Base-by-base conservation (phyloP, 2,329 filamentous ascomycete species). In the Penicillium sp. region DNA sequence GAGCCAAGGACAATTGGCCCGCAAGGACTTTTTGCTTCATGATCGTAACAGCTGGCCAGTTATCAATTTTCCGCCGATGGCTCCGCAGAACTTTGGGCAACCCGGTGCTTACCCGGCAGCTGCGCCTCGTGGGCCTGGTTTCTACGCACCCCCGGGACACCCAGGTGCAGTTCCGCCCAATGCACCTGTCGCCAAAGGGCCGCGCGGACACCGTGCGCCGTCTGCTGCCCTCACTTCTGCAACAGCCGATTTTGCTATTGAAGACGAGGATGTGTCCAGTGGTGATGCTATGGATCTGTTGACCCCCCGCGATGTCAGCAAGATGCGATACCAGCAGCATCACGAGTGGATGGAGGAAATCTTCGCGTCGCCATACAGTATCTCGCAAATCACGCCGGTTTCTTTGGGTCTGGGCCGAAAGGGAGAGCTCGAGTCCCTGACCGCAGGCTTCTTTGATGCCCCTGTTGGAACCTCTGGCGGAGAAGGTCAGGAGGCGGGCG, bases 331-430 rank as follows among this genome's bases (percentile, higher is more conserved):
- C 68, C 85, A 85, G 65, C 89, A 96, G 64, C 94, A 98, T 61
- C 91, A 98, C 62, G 88, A 95, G 67, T 97, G 91, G 93, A 95
- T 98, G 88, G 93, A 97, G 64, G 91, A 98, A 70, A 84, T 98
- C 26, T 80, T 97, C 47, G 88, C 87, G 1, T 97, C 91, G 1
- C 88, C 90, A 0, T 96, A 95, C 64, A 78, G 85, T 22, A 85
- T 91, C 54, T 80, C 79, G 43, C 88, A 94, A 64, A 95, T 98
- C 51, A 81, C 84, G 8, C 89, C 91, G 0, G 82, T 89, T 3
- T 90, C 95, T 64, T 79, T 97, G 31, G 89, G 89, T 1, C 75
- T 97, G 9, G 93, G 93, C 4, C 78, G 86, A 44, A 87, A 84
- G 68, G 93, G 93, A 33, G 86, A 90, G 67, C 76, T 98, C 19